Evolutionary conservation across 768 basidiomycete species (phyloP), one percentile per base, ranked within the genome.

Genomic region (Boletus pseudo-olivaceus): DNA sequence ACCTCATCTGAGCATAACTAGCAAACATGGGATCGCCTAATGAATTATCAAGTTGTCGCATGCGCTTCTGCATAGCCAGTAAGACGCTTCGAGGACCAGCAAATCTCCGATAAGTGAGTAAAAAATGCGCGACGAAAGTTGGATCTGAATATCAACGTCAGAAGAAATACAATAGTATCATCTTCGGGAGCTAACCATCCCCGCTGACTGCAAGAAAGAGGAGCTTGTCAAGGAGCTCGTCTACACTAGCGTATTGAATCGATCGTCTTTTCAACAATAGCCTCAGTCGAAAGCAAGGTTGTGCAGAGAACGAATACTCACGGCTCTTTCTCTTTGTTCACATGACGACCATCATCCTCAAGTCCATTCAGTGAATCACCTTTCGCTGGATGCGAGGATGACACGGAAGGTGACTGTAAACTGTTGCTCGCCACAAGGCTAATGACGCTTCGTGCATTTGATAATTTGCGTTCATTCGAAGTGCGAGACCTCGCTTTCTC

Each of bases 1-100:
- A 90, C 91, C 86, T 83, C 89, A 93, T 90, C 67, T 93, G 91
- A 7, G 88, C 90, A 70, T 86, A 93, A 62, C 85, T 88, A 8
- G 89, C 88, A 70, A 93, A 88, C 82, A 92, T 86, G 1, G 87
- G 87, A 73, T 93, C 90, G 7, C 83, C 82, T 12, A 81, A 78
- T 17, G 85, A 82, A 50, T 81, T 80, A 63, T 88, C 86, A 14
- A 93, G 74, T 58, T 86, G 82, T 33, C 87, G 82, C 81, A 93
- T 87, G 44, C 89, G 84, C 65, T 90, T 88, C 69, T 92, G 88
- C 87, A 94, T 90, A 6, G 89, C 87, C 42, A 92, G 75, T n/a
- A 94, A 75, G 17, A 94, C 74, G 54, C 79, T 85, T 39, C 91
- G 82, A 8, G 91, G 90, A 33, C 80, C 86, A 37, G 90, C 81